These are phyloP conservation scores for Phialophora chinensis DNA, from an alignment of 2,329 filamentous ascomycete species.

Conservation along the genomic window DNA sequence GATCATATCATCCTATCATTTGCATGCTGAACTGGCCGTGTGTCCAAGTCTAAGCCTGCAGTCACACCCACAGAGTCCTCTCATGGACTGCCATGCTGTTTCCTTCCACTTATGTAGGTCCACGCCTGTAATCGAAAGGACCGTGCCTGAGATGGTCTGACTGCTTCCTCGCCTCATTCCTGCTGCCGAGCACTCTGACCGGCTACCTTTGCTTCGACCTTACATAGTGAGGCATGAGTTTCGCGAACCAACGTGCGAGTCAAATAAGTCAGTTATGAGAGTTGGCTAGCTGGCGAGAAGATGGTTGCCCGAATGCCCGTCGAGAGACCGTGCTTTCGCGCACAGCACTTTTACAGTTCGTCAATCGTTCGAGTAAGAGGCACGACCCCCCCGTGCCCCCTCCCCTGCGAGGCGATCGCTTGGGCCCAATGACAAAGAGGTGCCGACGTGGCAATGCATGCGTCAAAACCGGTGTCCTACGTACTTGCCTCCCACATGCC, in stretches of 20 bases:
- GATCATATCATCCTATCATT: not conserved
- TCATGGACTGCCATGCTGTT: not conserved
- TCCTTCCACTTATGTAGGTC: not conserved
- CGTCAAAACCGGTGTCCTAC: not conserved
- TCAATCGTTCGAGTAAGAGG: not conserved
- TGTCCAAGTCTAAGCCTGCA: not conserved
- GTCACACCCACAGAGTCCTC: not conserved
- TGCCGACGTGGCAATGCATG: slow-evolving; percentile 3
- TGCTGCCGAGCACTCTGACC: not conserved
- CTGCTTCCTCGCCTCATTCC: not conserved
- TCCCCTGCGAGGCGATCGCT: not conserved
- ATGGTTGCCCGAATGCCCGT: not conserved
- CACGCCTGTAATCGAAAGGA: not conserved
- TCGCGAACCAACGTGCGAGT: not conserved
- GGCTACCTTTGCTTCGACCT: not conserved
- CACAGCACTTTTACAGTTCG: not conserved
- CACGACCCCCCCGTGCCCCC: not conserved
- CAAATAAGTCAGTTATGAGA: not conserved
- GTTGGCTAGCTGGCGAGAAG: not conserved
- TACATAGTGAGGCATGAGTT: not conserved
- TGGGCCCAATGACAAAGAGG: not conserved
- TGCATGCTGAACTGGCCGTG: not conserved
- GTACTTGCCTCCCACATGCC: not conserved
- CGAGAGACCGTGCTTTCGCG: not conserved
- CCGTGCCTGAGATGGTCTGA: not conserved